Conservation (phyloP, 306 rosid species). For the Canavalia ensiformis region DNA sequence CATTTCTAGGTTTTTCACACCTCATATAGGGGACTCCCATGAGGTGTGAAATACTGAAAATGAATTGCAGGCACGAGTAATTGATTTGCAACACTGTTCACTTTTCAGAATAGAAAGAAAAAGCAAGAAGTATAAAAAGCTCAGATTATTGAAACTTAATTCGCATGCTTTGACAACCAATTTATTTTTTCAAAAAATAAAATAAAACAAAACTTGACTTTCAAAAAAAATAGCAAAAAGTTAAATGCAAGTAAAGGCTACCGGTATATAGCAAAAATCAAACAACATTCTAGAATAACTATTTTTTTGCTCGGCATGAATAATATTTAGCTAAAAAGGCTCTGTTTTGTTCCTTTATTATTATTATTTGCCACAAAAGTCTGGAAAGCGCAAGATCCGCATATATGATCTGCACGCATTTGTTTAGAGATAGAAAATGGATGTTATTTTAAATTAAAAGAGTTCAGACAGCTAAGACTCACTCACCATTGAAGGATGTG, state of each 20-base stretch:
- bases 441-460: too few species aligned
- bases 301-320: slow-evolving; percentile 19
- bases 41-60: slow-evolving; percentile 16
- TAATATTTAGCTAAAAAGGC: background rate
- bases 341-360: background rate
- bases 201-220: background rate
- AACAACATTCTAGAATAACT: slow-evolving; percentile 17
- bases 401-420: background rate
- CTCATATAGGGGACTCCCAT: background rate
- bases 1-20: slow-evolving; percentile 19
- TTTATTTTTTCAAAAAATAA: background rate
- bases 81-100: slow-evolving; percentile 4
- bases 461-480: background rate
- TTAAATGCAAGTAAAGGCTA: slow-evolving; percentile 25
- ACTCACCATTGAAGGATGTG: slow-evolving; percentile 47
- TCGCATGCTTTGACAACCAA: slow-evolving; percentile 33
- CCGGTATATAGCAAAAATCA: background rate
- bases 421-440: background rate
- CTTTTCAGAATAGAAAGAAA: slow-evolving; percentile 10
- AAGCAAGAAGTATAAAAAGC: background rate
- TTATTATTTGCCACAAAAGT: background rate
- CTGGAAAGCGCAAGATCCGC: slow-evolving; percentile 32
- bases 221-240: background rate
- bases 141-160: slow-evolving; percentile 31
- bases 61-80: background rate